phyloP scores from a whole-genome alignment of 1,284 basidiomycete species.

The Inonotus hispidus region DNA sequence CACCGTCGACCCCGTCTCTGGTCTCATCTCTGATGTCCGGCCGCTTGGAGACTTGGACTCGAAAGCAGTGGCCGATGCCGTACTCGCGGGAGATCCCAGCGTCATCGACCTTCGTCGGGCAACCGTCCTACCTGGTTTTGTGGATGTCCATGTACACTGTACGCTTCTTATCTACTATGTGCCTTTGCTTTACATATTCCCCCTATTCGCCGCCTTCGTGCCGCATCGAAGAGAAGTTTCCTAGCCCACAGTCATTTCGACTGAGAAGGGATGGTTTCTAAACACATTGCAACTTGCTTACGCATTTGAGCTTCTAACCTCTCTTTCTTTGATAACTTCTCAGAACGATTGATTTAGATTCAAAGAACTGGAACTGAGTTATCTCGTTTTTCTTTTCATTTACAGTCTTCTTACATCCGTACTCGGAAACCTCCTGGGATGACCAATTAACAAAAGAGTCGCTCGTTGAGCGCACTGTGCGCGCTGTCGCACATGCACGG shows the following conservation, averaged over 20 bases:
- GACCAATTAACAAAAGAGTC: conserved; percentile 60
- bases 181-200: background rate
- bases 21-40: conserved; percentile 31
- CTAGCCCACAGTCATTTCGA: background rate
- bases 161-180: conserved; percentile 25
- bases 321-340: background rate
- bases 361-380: background rate
- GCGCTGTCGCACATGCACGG: conserved; percentile 57
- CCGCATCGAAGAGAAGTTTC: background rate
- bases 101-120: conserved; percentile 45
- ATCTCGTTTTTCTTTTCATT: conserved; percentile 6
- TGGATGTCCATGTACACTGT: conserved; percentile 67
- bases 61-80: conserved; percentile 16
- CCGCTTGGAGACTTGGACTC: conserved; percentile 12
- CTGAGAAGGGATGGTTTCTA: background rate
- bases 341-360: background rate
- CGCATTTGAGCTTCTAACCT: background rate
- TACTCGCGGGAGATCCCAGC: background rate
- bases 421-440: conserved; percentile 53
- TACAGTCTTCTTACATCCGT: conserved; percentile 58
- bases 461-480: conserved; percentile 46
- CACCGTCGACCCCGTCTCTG: conserved; percentile 33
- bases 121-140: conserved; percentile 57
- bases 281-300: background rate
- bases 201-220: background rate